Conservation (phyloP, 495 filamentous ascomycete species). For the Daldinia caldariorum region DNA sequence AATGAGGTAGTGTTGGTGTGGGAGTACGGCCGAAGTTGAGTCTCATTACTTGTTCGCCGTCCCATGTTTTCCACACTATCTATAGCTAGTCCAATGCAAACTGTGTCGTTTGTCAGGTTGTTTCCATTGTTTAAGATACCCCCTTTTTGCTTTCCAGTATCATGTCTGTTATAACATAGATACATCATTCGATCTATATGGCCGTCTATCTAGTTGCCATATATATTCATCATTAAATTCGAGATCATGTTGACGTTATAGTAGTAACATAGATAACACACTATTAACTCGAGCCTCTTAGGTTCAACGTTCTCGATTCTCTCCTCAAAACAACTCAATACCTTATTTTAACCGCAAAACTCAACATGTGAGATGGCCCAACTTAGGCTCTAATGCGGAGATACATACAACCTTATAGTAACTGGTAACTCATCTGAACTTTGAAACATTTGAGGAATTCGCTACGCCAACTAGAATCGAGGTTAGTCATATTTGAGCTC, state of each 20-base stretch:
- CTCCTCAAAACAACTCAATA: not conserved
- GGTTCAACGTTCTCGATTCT: slow-evolving; percentile 2
- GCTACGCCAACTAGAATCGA: not conserved
- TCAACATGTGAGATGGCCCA: slow-evolving; percentile 14
- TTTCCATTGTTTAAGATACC: not conserved
- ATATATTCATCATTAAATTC: not conserved
- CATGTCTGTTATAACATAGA: not conserved
- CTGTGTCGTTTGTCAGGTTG: too few species aligned
- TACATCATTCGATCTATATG: not conserved
- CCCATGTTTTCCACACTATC: not conserved
- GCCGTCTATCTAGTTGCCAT: not conserved
- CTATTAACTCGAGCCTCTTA: not conserved
- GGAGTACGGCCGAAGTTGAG: not conserved
- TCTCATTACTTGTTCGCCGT: not conserved
- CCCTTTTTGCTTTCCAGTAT: not conserved
- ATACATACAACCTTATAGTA: slow-evolving; percentile 11
- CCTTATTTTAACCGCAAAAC: slow-evolving; percentile 4
- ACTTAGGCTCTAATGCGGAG: slow-evolving; percentile 12
- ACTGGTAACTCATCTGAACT: slow-evolving; percentile 23
- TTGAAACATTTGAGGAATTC: not conserved
- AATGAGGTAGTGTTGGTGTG: not conserved
- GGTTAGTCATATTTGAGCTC: slow-evolving; percentile 18
- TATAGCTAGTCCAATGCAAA: too few species aligned
- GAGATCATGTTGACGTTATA: not conserved
- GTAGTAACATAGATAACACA: not conserved